Base-by-base conservation (phyloP, 805 yeast genomes). In the Kodamaea neixiangensis region DNA sequence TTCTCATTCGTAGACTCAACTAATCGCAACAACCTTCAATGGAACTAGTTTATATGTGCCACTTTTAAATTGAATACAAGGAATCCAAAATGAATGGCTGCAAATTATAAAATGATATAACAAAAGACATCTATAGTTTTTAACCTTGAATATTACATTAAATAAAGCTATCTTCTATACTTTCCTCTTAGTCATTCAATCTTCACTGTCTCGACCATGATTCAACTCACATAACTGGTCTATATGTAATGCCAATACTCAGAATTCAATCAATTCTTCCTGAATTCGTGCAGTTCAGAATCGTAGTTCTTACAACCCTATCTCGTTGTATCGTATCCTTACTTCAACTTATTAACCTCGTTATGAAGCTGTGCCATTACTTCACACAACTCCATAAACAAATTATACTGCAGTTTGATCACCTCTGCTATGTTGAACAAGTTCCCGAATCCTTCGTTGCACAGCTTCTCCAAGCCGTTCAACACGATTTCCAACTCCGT, bases 371-470 rank as follows among this genome's bases (percentile, higher is more conserved):
- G 88, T 2, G 93, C 92, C 62, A 86, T 77, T 38, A 81, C 78
- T 63, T 86, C 88, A 45, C 92, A 86, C 41, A 85, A 73, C 64
- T 86, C 92, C 83, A 86, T 84, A 66, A 86, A 87, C 48, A 87
- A 69, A 41, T 74, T 73, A 62, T 85, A 87, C 65, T 87, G 93
- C 58, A 82, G 84, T 50, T 81, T 80, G 20, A 87, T 76, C 0
- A 89, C 83, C 45, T 78, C 77, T 13, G 85, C 80, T 21, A 86
- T 77, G 55, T 78, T 73, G 52, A 64, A 61, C 46, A 74, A 65
- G 47, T 71, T 64, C 46, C 77, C 72, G 53, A 68, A 62, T 62
- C 83, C 67, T 49, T 70, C 75, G 35, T 57, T 66, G 52, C 73
- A 66, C 44, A 63, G 63, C 44, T 58, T 59, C 53, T 74, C 78